Evolutionary conservation across 2,329 filamentous ascomycete genomes (phyloP), one percentile per base, ranked within the genome.

Genomic region (Cryphonectria japonica): DNA sequence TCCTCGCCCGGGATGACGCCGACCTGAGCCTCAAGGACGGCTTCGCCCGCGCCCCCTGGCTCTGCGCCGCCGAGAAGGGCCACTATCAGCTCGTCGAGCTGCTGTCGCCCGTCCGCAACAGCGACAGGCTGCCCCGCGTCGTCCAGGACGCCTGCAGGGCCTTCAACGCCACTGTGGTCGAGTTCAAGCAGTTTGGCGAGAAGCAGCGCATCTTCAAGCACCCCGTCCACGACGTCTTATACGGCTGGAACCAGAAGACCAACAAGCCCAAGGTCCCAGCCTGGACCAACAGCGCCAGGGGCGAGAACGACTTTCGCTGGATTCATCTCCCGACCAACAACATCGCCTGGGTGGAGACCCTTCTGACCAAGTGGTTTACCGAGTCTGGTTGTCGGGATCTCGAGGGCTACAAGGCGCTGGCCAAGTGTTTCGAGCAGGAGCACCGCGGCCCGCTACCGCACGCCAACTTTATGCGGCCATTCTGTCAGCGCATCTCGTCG

Each of bases 351-450:
- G 85, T 88, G 6, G 88, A 91, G 80, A 79, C 88, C 0, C 79
- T 91, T 2, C 79, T 91, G n/a, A 87, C 88, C 0, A 91, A 91
- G 73, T 85, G 84, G 26, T 91, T 91, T 74, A 86, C 91, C 41
- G 89, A 91, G 77, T 87, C 88, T 43, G 88, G 88, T 0, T 85
- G 86, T 14, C 83, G 84, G 26, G 89, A 91, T 76, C 85, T 90
- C 2, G 87, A 90, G 76, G 85, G 86, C 0, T 91, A 90, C 79
- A 91, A 90, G 75, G 87, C 87, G 0, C 76, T 91, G 5, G 87
- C 89, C 74, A 85, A 86, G 72, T 88, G 86, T 3, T 89, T 91
- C 73, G 86, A 85, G 63, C 88, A 90, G 74, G 87, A 90, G 71
- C 89, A 91, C 76, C 84, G 87, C 0, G 89, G 89, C 0, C 84